These are phyloP conservation scores for Zizania latifolia DNA, from an alignment of 176 grass and related monocot species.

Conservation along the genomic window DNA sequence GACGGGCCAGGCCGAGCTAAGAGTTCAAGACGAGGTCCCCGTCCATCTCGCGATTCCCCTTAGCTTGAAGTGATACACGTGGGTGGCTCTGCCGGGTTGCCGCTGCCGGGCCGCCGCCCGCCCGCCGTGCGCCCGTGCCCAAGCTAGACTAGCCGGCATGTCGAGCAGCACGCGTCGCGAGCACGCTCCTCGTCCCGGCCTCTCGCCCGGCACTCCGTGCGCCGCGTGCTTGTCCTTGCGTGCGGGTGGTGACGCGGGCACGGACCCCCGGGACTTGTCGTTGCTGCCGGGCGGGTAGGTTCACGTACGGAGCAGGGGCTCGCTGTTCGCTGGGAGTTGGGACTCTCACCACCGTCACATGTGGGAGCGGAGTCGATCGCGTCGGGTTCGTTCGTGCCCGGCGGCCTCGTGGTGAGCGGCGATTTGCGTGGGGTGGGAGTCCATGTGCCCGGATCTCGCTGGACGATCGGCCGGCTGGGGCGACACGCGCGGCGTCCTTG, in stretches of 20 bases:
- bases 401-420: background rate
- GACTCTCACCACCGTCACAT: background rate
- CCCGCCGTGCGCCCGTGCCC: too few relatives aligned
- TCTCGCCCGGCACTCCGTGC: background rate
- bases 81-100: background rate
- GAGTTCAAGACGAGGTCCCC: background rate
- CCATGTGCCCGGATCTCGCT: constrained; percentile 25
- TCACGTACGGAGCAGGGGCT: background rate
- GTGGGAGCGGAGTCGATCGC: background rate
- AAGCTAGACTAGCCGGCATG: too few relatives aligned
- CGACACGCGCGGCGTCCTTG: background rate
- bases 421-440: background rate
- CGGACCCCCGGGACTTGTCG: background rate
- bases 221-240: background rate
- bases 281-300: background rate
- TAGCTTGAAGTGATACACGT: background rate
- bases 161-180: background rate
- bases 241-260: background rate
- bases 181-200: background rate
- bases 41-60: background rate
- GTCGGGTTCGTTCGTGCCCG: background rate
- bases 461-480: background rate
- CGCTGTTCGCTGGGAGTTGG: background rate
- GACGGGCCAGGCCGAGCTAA: background rate
- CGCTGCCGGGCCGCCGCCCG: background rate